phyloP scores from a whole-genome alignment of 495 filamentous ascomycete species.

The Trichoderma virens region DNA sequence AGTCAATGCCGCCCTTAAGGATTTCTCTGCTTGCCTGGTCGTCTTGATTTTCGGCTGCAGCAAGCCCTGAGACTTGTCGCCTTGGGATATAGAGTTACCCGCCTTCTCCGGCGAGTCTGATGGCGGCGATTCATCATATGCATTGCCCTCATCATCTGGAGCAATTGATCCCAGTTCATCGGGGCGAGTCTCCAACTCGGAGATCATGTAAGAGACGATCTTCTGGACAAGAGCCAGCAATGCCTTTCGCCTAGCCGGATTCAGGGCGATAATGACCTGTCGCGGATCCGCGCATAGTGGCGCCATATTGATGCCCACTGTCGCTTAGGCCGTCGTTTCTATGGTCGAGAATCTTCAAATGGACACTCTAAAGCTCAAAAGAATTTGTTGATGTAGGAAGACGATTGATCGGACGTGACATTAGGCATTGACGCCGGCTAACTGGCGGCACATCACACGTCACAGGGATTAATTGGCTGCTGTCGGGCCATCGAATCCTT shows the following conservation, averaged over 20 bases:
- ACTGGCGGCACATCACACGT: background rate
- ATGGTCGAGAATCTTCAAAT: no score
- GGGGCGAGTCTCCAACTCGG: slow-evolving; percentile 27
- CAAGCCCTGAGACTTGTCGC: slow-evolving; percentile 11
- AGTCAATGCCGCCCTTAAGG: slow-evolving; percentile 27
- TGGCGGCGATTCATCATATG: slow-evolving; percentile 2
- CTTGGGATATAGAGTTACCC: slow-evolving; percentile 14
- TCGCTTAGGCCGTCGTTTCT: no score
- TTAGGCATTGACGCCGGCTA: background rate
- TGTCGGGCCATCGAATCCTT: background rate
- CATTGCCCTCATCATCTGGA: background rate
- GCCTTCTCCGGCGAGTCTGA: slow-evolving; percentile 4
- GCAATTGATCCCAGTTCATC: slow-evolving; percentile 8
- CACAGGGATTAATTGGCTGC: background rate
- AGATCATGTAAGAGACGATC: slow-evolving; percentile 33
- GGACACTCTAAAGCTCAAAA: background rate
- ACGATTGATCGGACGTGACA: background rate
- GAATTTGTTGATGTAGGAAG: background rate
- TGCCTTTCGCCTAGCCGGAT: slow-evolving; percentile 32
- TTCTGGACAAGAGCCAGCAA: slow-evolving; percentile 33
- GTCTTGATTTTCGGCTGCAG: slow-evolving; percentile 14
- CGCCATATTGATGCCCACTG: slow-evolving; percentile 28
- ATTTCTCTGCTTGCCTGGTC: slow-evolving; percentile 23
- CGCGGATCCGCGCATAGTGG: slow-evolving; percentile 37
- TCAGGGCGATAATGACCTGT: slow-evolving; percentile 36